phyloP scores from a whole-genome alignment of 192 early-diverging fungal species.

The Backusella luteola region DNA sequence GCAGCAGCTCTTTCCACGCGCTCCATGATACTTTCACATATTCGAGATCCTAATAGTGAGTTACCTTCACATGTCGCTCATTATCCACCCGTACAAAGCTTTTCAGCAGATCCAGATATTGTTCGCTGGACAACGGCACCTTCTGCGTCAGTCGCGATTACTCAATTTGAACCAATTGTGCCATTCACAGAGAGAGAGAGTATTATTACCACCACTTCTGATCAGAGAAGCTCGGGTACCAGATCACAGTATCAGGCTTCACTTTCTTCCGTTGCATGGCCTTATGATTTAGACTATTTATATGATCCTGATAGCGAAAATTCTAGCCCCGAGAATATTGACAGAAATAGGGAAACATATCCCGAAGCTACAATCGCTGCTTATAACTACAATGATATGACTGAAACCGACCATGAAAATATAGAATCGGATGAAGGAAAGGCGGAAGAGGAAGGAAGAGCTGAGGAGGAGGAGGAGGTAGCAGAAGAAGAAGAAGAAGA shows the following conservation, averaged over 20 bases:
- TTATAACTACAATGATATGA: background rate
- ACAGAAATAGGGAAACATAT: background rate
- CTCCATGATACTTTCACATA: background rate
- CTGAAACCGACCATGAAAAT: background rate
- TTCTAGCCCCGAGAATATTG: background rate
- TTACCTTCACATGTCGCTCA: background rate
- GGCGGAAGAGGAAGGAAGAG: background rate
- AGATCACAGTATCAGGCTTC: background rate
- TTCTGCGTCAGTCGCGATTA: background rate
- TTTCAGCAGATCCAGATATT: slow-evolving; percentile 24
- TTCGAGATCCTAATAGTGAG: background rate
- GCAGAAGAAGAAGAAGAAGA: background rate
- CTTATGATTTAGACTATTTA: background rate
- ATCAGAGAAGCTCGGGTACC: background rate
- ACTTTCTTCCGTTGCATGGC: background rate
- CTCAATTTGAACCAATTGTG: background rate
- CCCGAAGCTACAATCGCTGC: background rate
- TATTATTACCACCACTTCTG: background rate
- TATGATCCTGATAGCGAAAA: background rate
- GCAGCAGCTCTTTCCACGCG: background rate
- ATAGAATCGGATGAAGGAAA: background rate
- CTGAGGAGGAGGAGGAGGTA: background rate
- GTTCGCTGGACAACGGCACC: slow-evolving; percentile 21
- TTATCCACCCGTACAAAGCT: background rate
- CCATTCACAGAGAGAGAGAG: background rate